These are phyloP conservation scores for Coemansia sp. DNA, from an alignment of 192 early-diverging fungal species.

Conservation along the genomic window DNA sequence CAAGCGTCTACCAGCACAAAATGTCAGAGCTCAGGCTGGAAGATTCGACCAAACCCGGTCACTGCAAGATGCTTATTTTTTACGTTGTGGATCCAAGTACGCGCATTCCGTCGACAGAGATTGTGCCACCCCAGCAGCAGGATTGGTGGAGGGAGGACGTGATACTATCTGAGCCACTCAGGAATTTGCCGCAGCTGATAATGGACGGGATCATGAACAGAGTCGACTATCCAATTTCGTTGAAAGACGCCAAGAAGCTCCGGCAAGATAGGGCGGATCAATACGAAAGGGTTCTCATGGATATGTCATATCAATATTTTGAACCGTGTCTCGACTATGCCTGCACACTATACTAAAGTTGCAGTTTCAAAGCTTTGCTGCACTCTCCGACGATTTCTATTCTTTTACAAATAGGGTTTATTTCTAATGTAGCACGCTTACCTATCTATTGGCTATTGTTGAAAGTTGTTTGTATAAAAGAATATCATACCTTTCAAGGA, in stretches of 20 bases:
- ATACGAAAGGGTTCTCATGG: conserved; percentile 3
- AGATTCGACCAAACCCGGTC: conserved; percentile 61
- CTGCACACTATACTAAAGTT: neutral
- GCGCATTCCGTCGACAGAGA: conserved; percentile 55
- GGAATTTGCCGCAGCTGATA: conserved; percentile 17
- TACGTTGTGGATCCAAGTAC: conserved; percentile 66
- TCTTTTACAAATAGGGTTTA: neutral
- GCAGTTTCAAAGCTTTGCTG: neutral
- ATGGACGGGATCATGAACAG: conserved; percentile 6
- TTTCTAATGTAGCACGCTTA: neutral
- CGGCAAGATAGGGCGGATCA: conserved; percentile 47
- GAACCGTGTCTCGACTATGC: neutral
- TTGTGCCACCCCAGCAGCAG: conserved; percentile 66
- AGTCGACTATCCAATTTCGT: conserved; percentile 34
- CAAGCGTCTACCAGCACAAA: conserved; percentile 70
- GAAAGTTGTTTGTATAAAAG: neutral
- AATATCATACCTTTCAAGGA: neutral
- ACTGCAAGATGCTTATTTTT: conserved; percentile 67
- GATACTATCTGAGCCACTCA: neutral
- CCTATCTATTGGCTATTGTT: neutral
- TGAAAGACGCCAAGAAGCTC: conserved; percentile 41
- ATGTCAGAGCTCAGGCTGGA: conserved; percentile 59
- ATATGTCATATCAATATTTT: neutral
- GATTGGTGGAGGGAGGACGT: conserved; percentile 29
- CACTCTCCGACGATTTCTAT: neutral